Evolutionary conservation across 2,329 filamentous ascomycete genomes (phyloP), one percentile per base, ranked within the genome.

Genomic region (Beauveria varroae): DNA sequence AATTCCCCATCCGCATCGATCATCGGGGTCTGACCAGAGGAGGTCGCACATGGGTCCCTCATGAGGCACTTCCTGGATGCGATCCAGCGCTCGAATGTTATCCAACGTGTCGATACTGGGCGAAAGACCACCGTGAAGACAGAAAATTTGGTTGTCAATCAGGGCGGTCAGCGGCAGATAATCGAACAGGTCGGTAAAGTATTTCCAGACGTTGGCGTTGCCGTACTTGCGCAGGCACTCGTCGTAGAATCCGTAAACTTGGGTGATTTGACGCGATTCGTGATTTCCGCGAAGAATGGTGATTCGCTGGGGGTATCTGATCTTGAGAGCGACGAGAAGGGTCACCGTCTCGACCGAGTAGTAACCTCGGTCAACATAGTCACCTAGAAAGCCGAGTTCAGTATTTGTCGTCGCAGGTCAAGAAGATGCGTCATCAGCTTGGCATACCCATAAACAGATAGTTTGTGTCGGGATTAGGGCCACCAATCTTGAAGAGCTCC

Each of bases 171-270:
- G 80, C 8, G 93, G 98, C 65, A 99, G 81, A 75, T 96, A 99
- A 77, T 99, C 95, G 76, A 99, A 99, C 93, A 99, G 98, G 78
- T 99, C 95, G 66, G 95, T 99, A 73, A 99, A 99, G 75, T 98
- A 95, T 76, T 99, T 95, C 95, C 95, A 99, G 24, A 99, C 95
- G 69, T 95, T 97, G 65, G 95, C 92, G 72, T 96, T 98, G 73
- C 95, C 95, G 76, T 99, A 99, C 77, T 99, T 99, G 67, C 95
- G 88, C 22, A 90, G 92, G 76, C 95, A 99, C 73, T 99, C 95
- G 24, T 95, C 98, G 74, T 99, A 99, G 78, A 99, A 99, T 62
- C 95, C 95, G 76, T 99, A 99, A 30, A 93, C 98, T 76, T 99
- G 95, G 12, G 95, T 99, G 59, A 99, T 95, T 69, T 95, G 95